A percentile compares a stretch with the other conserved stretches of the same genome.
These are phyloP conservation scores for Solanum microdontum DNA, from an alignment of 257 asterid genomes.

Conservation along the genomic window DNA sequence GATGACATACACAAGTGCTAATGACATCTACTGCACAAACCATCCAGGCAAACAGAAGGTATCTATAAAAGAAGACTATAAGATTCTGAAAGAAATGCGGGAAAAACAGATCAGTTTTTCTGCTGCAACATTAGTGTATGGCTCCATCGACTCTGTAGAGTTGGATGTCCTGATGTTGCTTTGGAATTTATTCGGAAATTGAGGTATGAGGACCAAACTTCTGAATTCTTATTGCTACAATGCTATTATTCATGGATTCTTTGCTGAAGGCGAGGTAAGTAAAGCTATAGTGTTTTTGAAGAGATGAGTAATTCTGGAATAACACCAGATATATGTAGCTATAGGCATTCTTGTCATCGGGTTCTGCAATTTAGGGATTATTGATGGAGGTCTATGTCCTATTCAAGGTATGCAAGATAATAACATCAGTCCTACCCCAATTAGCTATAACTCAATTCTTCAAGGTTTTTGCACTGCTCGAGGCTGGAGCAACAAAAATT, in stretches of 20 bases:
- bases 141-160: constrained; percentile 43
- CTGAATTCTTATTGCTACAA: constrained; percentile 49
- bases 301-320: constrained; percentile 39
- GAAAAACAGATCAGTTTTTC: constrained; percentile 30
- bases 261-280: constrained; percentile 20
- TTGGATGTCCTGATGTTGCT: constrained; percentile 37
- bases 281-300: constrained; percentile 24
- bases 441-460: constrained; percentile 25
- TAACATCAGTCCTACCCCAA: constrained; percentile 27
- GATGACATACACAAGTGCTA: constrained; percentile 31
- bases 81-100: constrained; percentile 41
- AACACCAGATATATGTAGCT: constrained; percentile 39
- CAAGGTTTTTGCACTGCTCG: constrained; percentile 17
- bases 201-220: constrained; percentile 13
- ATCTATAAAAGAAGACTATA: constrained; percentile 29
- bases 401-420: constrained; percentile 35
- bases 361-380: constrained; percentile 24
- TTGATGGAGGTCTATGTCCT: constrained; percentile 21
- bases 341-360: constrained; percentile 46
- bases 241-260: constrained; percentile 36
- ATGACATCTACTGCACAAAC: constrained; percentile 33
- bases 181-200: constrained; percentile 23
- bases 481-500: constrained; percentile 5
- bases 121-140: constrained; percentile 31
- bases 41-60: not conserved